phyloP scores from a whole-genome alignment of 352 stramenopile species.

The Elongisporangium undulatum region DNA sequence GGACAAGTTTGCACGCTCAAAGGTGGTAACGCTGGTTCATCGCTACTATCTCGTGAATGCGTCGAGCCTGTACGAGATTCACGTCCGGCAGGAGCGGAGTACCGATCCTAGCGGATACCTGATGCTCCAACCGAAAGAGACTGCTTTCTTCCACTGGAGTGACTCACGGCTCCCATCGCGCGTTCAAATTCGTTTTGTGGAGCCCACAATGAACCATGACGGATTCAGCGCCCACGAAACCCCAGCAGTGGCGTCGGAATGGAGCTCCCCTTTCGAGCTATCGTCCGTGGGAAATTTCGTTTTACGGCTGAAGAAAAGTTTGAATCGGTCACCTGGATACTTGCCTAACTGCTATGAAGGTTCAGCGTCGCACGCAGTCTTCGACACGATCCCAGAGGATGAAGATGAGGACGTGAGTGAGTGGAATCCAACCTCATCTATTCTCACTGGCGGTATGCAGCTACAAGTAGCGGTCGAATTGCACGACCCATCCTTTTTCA shows the following conservation, averaged over 20 bases:
- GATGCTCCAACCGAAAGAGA: constrained; percentile 45
- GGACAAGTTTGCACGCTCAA: constrained; percentile 68
- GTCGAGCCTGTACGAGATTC: constrained; percentile 57
- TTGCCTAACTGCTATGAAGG: constrained; percentile 45
- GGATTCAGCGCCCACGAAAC: constrained; percentile 1
- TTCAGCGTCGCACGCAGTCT: background rate
- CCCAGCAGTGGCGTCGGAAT: constrained; percentile 37
- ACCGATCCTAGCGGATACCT: constrained; percentile 26
- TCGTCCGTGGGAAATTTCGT: constrained; percentile 81
- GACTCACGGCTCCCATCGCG: constrained; percentile 58
- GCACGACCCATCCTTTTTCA: constrained; percentile 71
- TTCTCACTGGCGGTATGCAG: constrained; percentile 34
- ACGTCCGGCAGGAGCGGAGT: constrained; percentile 60
- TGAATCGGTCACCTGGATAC: constrained; percentile 31
- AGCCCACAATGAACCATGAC: constrained; percentile 13
- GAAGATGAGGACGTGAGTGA: constrained; percentile 25
- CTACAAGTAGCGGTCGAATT: constrained; percentile 78
- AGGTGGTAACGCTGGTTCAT: constrained; percentile 72
- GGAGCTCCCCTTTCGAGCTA: constrained; percentile 75
- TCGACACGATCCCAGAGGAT: constrained; percentile 5
- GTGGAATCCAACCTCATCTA: constrained; percentile 29
- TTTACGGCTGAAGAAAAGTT: constrained; percentile 58
- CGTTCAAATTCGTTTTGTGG: constrained; percentile 70
- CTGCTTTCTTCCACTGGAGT: constrained; percentile 77
- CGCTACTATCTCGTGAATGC: constrained; percentile 83